phyloP scores from a whole-genome alignment of 495 filamentous ascomycete species.

The Penicillium daleae region DNA sequence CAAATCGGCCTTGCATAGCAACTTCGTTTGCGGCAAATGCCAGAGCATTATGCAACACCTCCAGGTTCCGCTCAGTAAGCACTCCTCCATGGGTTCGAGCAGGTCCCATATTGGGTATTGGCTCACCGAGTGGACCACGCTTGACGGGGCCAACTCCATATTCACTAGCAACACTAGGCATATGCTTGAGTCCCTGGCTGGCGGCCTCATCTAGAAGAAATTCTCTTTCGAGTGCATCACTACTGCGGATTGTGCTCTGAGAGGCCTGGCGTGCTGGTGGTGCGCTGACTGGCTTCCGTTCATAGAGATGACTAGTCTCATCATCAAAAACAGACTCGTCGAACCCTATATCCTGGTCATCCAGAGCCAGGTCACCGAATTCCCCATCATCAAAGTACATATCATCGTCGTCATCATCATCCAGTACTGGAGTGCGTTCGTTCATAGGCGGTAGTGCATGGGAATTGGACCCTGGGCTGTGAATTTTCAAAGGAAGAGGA shows the following conservation, averaged over 20 bases:
- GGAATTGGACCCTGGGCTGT: neutral
- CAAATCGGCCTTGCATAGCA: slow-evolving; percentile 69
- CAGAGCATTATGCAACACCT: slow-evolving; percentile 79
- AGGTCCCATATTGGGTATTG: slow-evolving; percentile 34
- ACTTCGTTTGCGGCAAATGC: slow-evolving; percentile 76
- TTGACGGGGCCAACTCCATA: slow-evolving; percentile 31
- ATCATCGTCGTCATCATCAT: slow-evolving; percentile 73
- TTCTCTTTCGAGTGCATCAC: slow-evolving; percentile 20
- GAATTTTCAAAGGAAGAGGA: neutral
- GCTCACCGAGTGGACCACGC: slow-evolving; percentile 35
- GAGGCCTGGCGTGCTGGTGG: slow-evolving; percentile 19
- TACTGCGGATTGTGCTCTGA: slow-evolving; percentile 8
- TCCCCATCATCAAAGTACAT: slow-evolving; percentile 83
- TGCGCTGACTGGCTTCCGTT: slow-evolving; percentile 34
- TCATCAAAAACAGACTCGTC: slow-evolving; percentile 83
- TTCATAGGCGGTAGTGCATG: slow-evolving; percentile 9
- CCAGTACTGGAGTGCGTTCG: slow-evolving; percentile 17
- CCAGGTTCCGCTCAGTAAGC: slow-evolving; percentile 62
- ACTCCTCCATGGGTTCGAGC: slow-evolving; percentile 44
- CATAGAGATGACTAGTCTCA: slow-evolving; percentile 56
- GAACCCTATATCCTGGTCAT: slow-evolving; percentile 60
- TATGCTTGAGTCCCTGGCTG: slow-evolving; percentile 36
- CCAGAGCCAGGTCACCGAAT: slow-evolving; percentile 56
- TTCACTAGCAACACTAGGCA: slow-evolving; percentile 49
- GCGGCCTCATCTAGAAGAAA: slow-evolving; percentile 22